phyloP scores from a whole-genome alignment of 106 monocot species.

The Platanthera guangdongensis region DNA sequence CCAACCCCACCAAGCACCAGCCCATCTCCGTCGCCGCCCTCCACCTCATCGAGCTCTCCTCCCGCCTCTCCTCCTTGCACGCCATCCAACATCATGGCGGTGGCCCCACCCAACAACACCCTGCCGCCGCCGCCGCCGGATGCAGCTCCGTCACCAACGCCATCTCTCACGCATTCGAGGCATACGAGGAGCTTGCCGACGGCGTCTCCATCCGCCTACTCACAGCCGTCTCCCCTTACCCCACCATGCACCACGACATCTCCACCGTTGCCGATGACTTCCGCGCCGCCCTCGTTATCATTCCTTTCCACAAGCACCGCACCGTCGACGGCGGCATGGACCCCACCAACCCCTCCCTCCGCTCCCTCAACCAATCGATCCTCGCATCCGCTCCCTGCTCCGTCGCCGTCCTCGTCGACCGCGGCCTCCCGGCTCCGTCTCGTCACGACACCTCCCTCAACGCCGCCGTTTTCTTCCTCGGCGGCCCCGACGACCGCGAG shows the following conservation, averaged over 20 bases:
- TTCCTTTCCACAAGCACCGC: conserved; percentile 79
- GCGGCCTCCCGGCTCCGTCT: conserved; percentile 20
- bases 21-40: conserved; percentile 21
- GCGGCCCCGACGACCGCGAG: conserved; percentile 21
- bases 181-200: conserved; percentile 39
- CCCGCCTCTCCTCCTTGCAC: conserved; percentile 27
- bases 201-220: conserved; percentile 45
- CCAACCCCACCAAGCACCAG: conserved; percentile 19
- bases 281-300: conserved; percentile 42
- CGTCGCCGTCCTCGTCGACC: conserved; percentile 59
- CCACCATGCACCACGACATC: conserved; percentile 76
- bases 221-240: conserved; percentile 60
- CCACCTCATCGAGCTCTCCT: conserved; percentile 34
- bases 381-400: conserved; percentile 49
- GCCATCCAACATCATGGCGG: neutral
- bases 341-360: conserved; percentile 44
- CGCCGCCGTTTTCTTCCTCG: conserved; percentile 14
- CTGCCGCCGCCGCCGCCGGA: neutral
- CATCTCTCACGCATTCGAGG: conserved; percentile 34
- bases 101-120: conserved; percentile 2
- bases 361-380: conserved; percentile 45
- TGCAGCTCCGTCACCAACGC: conserved; percentile 30
- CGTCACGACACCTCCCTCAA: neutral
- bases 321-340: conserved; percentile 69
- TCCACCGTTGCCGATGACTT: conserved; percentile 36